Percentiles rank a stretch among this genome's conserved stretches.
Conservation (phyloP, 805 yeast species). For the Metschnikowia cubensis region DNA sequence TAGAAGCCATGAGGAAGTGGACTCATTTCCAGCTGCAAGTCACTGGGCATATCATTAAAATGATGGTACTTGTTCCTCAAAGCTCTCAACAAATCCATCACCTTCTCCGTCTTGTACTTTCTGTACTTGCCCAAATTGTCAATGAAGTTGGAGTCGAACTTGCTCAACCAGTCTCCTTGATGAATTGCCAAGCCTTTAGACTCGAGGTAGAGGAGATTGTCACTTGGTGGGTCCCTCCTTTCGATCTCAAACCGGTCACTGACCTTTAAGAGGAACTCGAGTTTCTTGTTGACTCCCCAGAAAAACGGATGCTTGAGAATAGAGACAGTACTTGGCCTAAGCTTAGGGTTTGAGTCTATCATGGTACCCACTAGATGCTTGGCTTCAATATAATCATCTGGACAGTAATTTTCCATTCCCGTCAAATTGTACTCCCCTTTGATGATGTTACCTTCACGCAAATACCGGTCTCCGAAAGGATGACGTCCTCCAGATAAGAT, state of each 20-base stretch:
- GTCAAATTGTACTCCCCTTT: conserved; percentile 55
- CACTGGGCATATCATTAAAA: conserved; percentile 79
- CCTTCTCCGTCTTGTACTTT: conserved; percentile 71
- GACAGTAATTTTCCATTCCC: conserved; percentile 40
- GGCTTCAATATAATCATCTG: conserved; percentile 56
- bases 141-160: conserved; percentile 68
- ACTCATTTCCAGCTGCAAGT: conserved; percentile 61
- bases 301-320: conserved; percentile 84
- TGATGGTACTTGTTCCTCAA: conserved; percentile 93
- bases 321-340: conserved; percentile 65
- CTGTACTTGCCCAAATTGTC: conserved; percentile 88
- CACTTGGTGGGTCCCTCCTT: conserved; percentile 73
- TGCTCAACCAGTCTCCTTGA: conserved; percentile 69
- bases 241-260: conserved; percentile 91
- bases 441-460: conserved; percentile 85
- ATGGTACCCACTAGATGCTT: conserved; percentile 65
- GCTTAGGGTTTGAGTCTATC: conserved; percentile 63
- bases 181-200: conserved; percentile 33
- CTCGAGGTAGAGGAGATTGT: conserved; percentile 54
- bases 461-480: conserved; percentile 91
- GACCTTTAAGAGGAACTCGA: conserved; percentile 80
- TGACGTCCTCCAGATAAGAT: conserved; percentile 79
- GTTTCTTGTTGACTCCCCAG: conserved; percentile 70
- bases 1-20: conserved; percentile 85
- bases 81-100: conserved; percentile 86